Evolutionary conservation across 768 basidiomycete genomes (phyloP).

Genomic region (Amanita polypyramis): DNA sequence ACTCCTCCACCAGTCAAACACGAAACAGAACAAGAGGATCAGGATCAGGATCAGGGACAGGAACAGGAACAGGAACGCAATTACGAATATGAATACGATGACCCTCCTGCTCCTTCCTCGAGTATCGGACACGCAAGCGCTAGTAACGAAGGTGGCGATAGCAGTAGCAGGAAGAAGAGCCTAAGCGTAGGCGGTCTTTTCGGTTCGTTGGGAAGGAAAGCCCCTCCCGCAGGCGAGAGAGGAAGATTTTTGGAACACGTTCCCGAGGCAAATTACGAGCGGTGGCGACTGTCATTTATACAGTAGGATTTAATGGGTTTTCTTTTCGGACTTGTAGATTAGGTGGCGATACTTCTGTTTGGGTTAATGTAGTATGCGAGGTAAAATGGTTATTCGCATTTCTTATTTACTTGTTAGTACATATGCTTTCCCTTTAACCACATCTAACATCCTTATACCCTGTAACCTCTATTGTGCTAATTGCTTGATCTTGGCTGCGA

Average conservation of each 20-base stretch:
- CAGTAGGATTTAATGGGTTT: background rate
- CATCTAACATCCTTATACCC: background rate
- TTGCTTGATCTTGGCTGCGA: constrained; percentile 38
- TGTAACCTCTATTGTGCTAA: constrained; percentile 23
- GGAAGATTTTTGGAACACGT: constrained; percentile 32
- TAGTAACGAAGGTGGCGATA: background rate
- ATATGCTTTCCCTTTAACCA: background rate
- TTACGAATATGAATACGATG: too few relatives aligned
- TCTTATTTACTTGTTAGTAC: background rate
- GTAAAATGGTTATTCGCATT: background rate
- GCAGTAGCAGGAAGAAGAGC: background rate
- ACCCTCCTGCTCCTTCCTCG: background rate
- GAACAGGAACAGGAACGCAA: too few relatives aligned
- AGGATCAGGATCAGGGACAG: background rate
- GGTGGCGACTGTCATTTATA: background rate
- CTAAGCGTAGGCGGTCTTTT: background rate
- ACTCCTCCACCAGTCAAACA: too few relatives aligned
- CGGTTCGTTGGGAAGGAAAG: constrained; percentile 14
- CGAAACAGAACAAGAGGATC: too few relatives aligned
- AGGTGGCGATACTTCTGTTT: background rate
- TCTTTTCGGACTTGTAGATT: background rate
- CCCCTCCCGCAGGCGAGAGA: constrained; percentile 14
- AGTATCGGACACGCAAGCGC: background rate
- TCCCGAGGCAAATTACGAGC: background rate
- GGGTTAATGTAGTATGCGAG: background rate